Conservation (phyloP, 768 basidiomycete species). For the Boletus reticulatus region DNA sequence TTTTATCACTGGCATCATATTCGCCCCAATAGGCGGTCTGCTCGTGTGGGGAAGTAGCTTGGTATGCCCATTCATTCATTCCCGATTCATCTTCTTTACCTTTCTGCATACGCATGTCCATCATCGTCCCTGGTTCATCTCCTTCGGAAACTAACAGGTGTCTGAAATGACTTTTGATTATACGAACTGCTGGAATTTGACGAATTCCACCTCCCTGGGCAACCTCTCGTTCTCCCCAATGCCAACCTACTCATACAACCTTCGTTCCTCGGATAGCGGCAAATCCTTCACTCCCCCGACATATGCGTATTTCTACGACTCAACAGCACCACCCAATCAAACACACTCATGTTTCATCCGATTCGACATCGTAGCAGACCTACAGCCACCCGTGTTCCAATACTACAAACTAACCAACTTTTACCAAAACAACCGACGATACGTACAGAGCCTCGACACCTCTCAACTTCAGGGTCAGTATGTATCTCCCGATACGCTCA, state of each 20-base stretch:
- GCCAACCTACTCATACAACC: conserved; percentile 61
- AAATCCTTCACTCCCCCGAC: conserved; percentile 52
- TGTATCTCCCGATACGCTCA: conserved; percentile 47
- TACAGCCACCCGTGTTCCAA: conserved; percentile 74
- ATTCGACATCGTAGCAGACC: conserved; percentile 79
- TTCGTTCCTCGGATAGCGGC: conserved; percentile 57
- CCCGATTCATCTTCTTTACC: conserved; percentile 20
- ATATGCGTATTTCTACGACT: conserved; percentile 71
- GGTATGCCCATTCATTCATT: conserved; percentile 37
- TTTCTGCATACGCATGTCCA: neutral
- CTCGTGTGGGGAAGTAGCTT: conserved; percentile 86
- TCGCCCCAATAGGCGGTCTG: conserved; percentile 94
- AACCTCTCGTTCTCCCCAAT: conserved; percentile 47
- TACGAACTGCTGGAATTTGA: conserved; percentile 78
- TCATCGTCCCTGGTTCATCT: neutral
- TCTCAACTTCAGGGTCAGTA: conserved; percentile 80
- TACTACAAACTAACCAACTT: conserved; percentile 98
- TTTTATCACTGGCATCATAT: conserved; percentile 91
- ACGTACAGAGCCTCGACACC: conserved; percentile 87
- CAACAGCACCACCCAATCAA: conserved; percentile 43
- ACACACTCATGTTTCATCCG: conserved; percentile 69
- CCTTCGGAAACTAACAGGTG: conserved; percentile 46
- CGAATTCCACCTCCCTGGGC: conserved; percentile 34
- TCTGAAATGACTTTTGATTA: conserved; percentile 96
- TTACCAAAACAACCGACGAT: conserved; percentile 97